phyloP scores from a whole-genome alignment of 129 eudicot species.

The Scalesia atractyloides region DNA sequence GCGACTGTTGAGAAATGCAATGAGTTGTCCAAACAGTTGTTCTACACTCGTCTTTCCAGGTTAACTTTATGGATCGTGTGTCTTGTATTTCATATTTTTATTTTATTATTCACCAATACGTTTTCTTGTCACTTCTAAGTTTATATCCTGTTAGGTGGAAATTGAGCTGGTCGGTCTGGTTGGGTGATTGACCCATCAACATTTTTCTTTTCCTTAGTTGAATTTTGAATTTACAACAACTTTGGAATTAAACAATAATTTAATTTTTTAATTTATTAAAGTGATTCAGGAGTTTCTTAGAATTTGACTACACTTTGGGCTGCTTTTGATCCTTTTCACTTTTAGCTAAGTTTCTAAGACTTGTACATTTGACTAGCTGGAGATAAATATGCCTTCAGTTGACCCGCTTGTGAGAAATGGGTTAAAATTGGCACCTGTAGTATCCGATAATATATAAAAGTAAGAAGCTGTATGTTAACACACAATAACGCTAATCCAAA shows the following conservation, averaged over 20 bases:
- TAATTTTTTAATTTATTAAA: not conserved
- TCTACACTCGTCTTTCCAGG: conserved; percentile 96
- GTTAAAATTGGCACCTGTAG: not conserved
- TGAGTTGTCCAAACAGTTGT: conserved; percentile 68
- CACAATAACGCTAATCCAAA: not conserved
- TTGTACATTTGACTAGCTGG: not conserved
- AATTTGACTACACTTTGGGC: not conserved
- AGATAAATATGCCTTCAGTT: not conserved
- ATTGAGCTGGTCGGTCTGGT: not conserved
- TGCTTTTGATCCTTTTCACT: not conserved
- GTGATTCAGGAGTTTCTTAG: not conserved
- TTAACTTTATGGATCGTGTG: conserved; percentile 17
- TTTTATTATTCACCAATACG: not conserved
- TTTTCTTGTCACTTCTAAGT: not conserved
- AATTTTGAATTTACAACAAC: no score
- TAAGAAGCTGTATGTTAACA: not conserved
- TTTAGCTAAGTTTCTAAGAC: not conserved
- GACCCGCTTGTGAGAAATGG: no score
- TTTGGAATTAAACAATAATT: not conserved
- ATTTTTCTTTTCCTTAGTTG: no score
- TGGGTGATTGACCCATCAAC: no score
- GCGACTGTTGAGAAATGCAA: conserved; percentile 76
- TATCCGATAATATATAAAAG: not conserved
- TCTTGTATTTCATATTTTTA: conserved; percentile 6
- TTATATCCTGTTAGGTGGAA: not conserved